Percentiles rank a stretch among this genome's conserved stretches.
Conservation (phyloP, 2,329 filamentous ascomycete species). For the Penicillium brasilianum region DNA sequence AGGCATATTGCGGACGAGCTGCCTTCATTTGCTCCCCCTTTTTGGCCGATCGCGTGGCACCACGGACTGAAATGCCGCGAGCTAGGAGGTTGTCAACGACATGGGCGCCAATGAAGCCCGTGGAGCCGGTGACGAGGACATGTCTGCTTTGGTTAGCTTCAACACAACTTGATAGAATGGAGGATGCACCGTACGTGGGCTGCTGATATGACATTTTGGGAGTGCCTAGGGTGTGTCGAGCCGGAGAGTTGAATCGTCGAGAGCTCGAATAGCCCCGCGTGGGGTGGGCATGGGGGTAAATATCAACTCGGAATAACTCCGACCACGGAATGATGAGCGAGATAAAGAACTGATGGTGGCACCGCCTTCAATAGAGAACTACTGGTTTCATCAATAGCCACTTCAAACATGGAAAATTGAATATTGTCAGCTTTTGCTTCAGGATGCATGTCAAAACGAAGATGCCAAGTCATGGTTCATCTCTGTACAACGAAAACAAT, state of each 20-base stretch:
- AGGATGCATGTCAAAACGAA: too few species aligned
- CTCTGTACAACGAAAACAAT: too few species aligned
- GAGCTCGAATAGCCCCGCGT: slow-evolving; percentile 1
- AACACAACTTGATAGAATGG: not conserved
- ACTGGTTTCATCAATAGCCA: not conserved
- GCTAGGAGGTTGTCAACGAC: slow-evolving; percentile 34
- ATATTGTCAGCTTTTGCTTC: not conserved
- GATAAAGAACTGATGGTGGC: not conserved
- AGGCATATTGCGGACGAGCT: slow-evolving; percentile 43
- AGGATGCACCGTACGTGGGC: slow-evolving; percentile 9
- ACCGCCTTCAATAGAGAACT: not conserved
- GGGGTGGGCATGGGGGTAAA: slow-evolving; percentile 1
- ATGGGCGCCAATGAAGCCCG: slow-evolving; percentile 38
- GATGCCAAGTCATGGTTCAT: too few species aligned
- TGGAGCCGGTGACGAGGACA: slow-evolving; percentile 36
- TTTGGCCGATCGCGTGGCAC: slow-evolving; percentile 28
- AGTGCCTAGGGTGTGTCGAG: not conserved
- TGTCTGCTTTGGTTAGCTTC: slow-evolving; percentile 12
- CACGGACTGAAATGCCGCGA: slow-evolving; percentile 31
- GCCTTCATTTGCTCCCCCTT: slow-evolving; percentile 44
- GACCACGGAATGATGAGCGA: not conserved
- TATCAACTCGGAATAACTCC: slow-evolving; percentile 6
- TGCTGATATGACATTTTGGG: slow-evolving; percentile 9
- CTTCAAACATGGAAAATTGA: too few species aligned
- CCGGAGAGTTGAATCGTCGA: not conserved